Base-by-base conservation (phyloP, 495 filamentous ascomycete genomes). In the Podospora tetraspora region DNA sequence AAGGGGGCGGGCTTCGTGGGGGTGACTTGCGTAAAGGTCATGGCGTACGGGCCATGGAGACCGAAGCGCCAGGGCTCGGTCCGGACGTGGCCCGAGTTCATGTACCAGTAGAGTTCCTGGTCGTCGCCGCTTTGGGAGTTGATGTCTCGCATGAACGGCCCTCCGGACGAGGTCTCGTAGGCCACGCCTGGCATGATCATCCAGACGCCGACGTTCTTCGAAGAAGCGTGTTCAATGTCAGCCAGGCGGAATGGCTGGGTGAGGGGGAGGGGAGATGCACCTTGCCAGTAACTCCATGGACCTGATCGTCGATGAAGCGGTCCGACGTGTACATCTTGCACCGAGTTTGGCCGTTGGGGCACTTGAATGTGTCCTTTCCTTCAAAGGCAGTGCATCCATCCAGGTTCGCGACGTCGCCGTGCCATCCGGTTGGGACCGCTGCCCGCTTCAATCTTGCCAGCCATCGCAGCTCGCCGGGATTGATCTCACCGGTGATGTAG, bases 281-380 rank as follows among this genome's bases (percentile, higher is more conserved):
- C 27, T 71, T 74, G 61, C 79, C 75, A 43, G 64, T 81, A 64
- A 80, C 87, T 79, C 77, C 88, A 79, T 68, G 82, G 12, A 83
- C 78, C 6, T 84, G 75, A 62, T 89, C 86, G 57, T 89, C 87
- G 69, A 89, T 88, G 70, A 88, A 88, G 1, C 84, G 81, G 63
- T 88, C 76, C 57, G 82, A 83, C 3, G 84, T 87, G 76, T 87
- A 89, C 80, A 89, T 88, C 77, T 89, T 89, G 78, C 81, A 84
- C 27, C 87, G 82, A 0, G 87, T 88, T 66, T 87, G 76, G 5
- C 85, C 83, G 37, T 82, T 75, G 7, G 87, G 81, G 59, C 76
- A 78, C 64, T 84, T 68, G 75, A 83, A 88, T 63, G 88, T 86
- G 73, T 89, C 86, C 11, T 81, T 83, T 29, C 86, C 87, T 68